Percentiles rank a stretch among this genome's conserved stretches.
Conservation (phyloP, 2,329 filamentous ascomycete genomes). For the Exophiala bonariae region DNA sequence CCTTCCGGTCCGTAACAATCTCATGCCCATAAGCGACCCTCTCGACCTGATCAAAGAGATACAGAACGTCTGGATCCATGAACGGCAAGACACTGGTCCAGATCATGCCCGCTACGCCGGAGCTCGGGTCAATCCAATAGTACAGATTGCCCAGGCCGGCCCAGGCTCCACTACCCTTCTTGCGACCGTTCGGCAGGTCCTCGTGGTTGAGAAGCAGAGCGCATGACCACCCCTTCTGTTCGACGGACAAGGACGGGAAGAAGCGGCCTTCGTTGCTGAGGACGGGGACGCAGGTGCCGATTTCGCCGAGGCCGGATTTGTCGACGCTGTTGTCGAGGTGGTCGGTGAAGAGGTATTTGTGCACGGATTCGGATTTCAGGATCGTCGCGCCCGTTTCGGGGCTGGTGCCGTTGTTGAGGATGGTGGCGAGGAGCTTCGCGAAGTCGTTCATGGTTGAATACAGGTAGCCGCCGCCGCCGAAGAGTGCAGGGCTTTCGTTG, state of each 20-base stretch:
- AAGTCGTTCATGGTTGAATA: constrained; percentile 24
- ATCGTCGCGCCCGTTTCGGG: constrained; percentile 17
- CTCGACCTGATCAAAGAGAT: constrained; percentile 23
- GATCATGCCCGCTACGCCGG: constrained; percentile 17
- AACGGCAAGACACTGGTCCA: constrained; percentile 17
- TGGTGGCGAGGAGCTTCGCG: constrained; percentile 16
- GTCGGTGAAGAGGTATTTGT: constrained; percentile 24
- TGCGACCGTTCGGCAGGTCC: constrained; percentile 20
- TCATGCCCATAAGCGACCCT: constrained; percentile 22
- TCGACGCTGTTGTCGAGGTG: constrained; percentile 14
- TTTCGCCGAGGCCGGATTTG: constrained; percentile 11
- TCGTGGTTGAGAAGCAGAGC: constrained; percentile 23
- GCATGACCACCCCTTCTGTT: constrained; percentile 20
- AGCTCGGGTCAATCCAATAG: constrained; percentile 24
- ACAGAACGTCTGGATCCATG: constrained; percentile 13
- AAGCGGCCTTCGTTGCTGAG: constrained; percentile 12
- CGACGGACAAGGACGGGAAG: constrained; percentile 10
- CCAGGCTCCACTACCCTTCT: constrained; percentile 21
- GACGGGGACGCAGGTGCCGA: constrained; percentile 9
- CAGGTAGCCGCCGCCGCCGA: constrained; percentile 21
- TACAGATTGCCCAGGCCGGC: constrained; percentile 25
- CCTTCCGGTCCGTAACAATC: neutral
- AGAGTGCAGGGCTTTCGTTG: constrained; percentile 3
- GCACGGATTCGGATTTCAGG: constrained; percentile 20
- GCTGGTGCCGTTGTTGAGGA: constrained; percentile 23